Evolutionary conservation across 2,329 filamentous ascomycete genomes (phyloP).

Genomic region (Seiridium unicorne): DNA sequence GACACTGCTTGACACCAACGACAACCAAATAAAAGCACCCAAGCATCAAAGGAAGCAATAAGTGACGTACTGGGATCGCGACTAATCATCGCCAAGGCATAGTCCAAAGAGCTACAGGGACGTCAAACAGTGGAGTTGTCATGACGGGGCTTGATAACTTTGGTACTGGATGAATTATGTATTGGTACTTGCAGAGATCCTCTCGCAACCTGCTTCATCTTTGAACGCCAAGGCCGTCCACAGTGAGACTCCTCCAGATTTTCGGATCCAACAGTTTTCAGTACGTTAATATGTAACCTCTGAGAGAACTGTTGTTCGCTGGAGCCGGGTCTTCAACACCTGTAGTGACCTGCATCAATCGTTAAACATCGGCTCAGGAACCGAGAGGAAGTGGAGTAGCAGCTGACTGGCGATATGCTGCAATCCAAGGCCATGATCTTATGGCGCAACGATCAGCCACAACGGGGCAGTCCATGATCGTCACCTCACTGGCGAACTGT

Average conservation of each 20-base stretch:
- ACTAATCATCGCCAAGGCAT: background rate
- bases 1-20: background rate
- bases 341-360: background rate
- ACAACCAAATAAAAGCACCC: background rate
- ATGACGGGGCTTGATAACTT: background rate
- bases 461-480: background rate
- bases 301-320: background rate
- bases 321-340: background rate
- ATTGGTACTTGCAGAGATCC: background rate
- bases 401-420: background rate
- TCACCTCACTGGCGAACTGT: background rate
- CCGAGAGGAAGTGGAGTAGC: background rate
- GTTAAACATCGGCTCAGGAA: background rate
- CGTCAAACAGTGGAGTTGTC: background rate
- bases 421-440: background rate
- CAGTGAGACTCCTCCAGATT: background rate
- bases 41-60: background rate
- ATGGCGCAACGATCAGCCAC: background rate
- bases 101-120: background rate
- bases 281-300: background rate
- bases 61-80: background rate
- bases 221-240: background rate
- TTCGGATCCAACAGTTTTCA: background rate
- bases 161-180: background rate
- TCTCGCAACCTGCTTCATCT: background rate